These are phyloP conservation scores for Aspergillus niger DNA, from an alignment of 2,329 filamentous ascomycete genomes.

Conservation along the genomic window DNA sequence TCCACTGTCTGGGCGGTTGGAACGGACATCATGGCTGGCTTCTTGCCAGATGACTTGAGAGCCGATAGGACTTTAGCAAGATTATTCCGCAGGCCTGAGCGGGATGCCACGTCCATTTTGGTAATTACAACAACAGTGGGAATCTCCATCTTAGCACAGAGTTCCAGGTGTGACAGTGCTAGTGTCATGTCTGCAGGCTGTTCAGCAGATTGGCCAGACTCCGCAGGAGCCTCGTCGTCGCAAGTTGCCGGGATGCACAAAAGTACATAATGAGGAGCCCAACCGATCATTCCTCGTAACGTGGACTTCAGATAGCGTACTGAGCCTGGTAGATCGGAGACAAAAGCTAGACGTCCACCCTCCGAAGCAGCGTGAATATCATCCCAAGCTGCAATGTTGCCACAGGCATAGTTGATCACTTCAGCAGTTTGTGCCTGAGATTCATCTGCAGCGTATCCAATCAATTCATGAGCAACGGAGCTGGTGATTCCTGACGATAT, in stretches of 20 bases:
- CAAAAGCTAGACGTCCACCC: conserved; percentile 73
- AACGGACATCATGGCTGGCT: conserved; percentile 67
- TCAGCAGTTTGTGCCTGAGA: conserved; percentile 47
- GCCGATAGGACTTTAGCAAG: conserved; percentile 73
- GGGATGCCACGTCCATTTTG: conserved; percentile 85
- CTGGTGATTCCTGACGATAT: conserved; percentile 89
- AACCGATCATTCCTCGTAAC: conserved; percentile 85
- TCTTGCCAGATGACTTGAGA: conserved; percentile 73
- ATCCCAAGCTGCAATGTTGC: conserved; percentile 88
- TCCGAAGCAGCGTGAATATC: conserved; percentile 84
- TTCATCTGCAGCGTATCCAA: conserved; percentile 67
- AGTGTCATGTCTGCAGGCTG: conserved; percentile 64
- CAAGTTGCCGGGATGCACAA: conserved; percentile 85
- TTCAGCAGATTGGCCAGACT: conserved; percentile 24
- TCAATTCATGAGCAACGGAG: conserved; percentile 88
- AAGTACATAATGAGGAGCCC: conserved; percentile 92
- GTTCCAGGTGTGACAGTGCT: conserved; percentile 75
- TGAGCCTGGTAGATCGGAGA: conserved; percentile 90
- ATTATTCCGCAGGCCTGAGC: conserved; percentile 66
- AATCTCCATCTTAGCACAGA: conserved; percentile 78
- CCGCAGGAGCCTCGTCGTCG: conserved; percentile 47
- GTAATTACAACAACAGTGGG: conserved; percentile 83
- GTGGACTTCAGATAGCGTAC: conserved; percentile 87
- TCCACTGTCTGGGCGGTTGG: conserved; percentile 51
- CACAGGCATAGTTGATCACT: conserved; percentile 77